Evolutionary conservation across 257 asterid genomes (phyloP).

Genomic region (Solanum pinnatisectum): DNA sequence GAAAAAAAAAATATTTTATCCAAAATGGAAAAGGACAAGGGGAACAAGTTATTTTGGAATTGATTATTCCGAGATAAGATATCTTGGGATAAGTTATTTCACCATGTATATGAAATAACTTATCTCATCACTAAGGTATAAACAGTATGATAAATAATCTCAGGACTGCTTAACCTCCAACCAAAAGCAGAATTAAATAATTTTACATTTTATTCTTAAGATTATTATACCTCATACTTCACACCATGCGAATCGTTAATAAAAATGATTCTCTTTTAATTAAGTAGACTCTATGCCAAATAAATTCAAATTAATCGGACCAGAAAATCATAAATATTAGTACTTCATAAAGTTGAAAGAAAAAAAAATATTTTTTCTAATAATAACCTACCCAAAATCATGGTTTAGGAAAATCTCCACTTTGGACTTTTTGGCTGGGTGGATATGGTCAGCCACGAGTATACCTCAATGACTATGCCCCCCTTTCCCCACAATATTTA

Average conservation of each 20-base stretch:
- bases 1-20: not conserved
- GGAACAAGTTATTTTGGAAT: no score
- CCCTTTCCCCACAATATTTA: not conserved
- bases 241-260: not conserved
- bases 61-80: no score
- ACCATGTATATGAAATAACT: no score
- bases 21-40: not conserved
- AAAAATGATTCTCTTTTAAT: not conserved
- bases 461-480: conserved; percentile 1
- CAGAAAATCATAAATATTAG: not conserved
- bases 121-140: no score
- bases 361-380: not conserved
- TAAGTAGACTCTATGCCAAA: not conserved
- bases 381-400: conserved; percentile 16
- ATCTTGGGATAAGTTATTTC: no score
- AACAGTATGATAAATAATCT: no score
- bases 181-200: no score
- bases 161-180: no score
- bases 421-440: conserved; percentile 23
- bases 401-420: conserved; percentile 43
- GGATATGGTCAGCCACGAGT: conserved; percentile 12
- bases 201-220: no score
- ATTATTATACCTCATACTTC: no score
- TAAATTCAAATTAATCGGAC: not conserved
- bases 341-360: not conserved